Conservation (phyloP, 805 yeast species). For the Lipomyces orientalis region DNA sequence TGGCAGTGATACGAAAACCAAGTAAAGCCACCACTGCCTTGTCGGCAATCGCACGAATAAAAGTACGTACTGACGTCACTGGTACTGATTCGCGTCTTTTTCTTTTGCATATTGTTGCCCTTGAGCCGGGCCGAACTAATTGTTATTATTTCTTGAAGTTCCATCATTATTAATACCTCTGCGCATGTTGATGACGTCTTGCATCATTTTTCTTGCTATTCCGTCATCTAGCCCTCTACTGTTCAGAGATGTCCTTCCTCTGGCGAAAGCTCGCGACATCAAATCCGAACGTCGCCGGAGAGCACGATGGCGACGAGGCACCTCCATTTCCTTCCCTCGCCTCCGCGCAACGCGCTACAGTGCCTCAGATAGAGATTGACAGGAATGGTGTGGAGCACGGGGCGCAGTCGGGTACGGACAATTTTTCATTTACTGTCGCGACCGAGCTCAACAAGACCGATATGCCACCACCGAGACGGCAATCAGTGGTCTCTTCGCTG, state of each 20-base stretch:
- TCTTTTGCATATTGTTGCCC: neutral
- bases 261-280: conserved; percentile 1
- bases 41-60: neutral
- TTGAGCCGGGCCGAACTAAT: neutral
- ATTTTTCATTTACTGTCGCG: neutral
- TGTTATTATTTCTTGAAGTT: neutral
- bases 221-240: neutral
- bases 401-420: neutral
- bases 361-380: neutral
- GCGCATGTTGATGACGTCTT: neutral
- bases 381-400: neutral
- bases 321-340: conserved; percentile 29
- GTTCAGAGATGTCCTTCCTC: conserved; percentile 2
- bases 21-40: too few species aligned
- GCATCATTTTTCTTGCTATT: neutral
- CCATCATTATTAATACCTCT: neutral
- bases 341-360: conserved; percentile 31
- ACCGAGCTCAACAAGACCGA: neutral
- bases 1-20: too few species aligned
- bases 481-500: neutral
- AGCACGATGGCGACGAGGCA: conserved; percentile 18
- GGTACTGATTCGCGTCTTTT: neutral
- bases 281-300: neutral
- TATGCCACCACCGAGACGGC: neutral
- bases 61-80: neutral